A percentile compares a stretch with the other conserved stretches of the same genome.
Evolutionary conservation across 2,329 filamentous ascomycete species (phyloP).

Genomic region (Paracoccidioides lutzii): DNA sequence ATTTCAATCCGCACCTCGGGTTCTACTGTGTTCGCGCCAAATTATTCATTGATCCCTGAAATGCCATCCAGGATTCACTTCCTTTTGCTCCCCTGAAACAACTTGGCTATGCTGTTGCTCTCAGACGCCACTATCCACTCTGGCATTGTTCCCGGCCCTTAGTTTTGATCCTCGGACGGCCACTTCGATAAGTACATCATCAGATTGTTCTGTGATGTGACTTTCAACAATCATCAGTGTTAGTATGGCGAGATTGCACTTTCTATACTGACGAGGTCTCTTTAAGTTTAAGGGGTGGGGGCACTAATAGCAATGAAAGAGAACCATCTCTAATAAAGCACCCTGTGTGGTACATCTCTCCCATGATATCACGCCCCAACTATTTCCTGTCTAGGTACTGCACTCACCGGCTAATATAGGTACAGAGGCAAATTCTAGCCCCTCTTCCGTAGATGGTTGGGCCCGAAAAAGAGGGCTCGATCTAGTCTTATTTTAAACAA

Average conservation of each 20-base stretch:
- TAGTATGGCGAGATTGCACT: constrained; percentile 11
- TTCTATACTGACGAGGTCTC: background rate
- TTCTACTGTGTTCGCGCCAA: constrained; percentile 39
- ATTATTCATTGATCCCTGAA: constrained; percentile 37
- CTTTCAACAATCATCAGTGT: constrained; percentile 29
- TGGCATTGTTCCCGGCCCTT: constrained; percentile 35
- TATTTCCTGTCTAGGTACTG: no score
- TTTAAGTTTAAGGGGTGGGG: no score
- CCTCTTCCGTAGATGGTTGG: no score
- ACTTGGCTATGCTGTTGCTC: constrained; percentile 6
- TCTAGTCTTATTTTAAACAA: no score
- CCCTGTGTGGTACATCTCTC: no score
- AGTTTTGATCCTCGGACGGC: constrained; percentile 33
- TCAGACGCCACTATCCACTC: background rate
- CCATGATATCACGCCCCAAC: no score
- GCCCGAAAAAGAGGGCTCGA: no score
- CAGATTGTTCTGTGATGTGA: constrained; percentile 28
- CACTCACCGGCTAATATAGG: no score
- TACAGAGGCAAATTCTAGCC: no score
- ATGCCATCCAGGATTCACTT: constrained; percentile 33
- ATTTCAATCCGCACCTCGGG: constrained; percentile 30
- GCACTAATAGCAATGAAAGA: no score
- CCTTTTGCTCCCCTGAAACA: constrained; percentile 9
- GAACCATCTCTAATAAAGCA: no score
- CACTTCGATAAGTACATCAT: constrained; percentile 28